Conservation (phyloP, 2,329 filamentous ascomycete species). For the Talaromyces sp. region DNA sequence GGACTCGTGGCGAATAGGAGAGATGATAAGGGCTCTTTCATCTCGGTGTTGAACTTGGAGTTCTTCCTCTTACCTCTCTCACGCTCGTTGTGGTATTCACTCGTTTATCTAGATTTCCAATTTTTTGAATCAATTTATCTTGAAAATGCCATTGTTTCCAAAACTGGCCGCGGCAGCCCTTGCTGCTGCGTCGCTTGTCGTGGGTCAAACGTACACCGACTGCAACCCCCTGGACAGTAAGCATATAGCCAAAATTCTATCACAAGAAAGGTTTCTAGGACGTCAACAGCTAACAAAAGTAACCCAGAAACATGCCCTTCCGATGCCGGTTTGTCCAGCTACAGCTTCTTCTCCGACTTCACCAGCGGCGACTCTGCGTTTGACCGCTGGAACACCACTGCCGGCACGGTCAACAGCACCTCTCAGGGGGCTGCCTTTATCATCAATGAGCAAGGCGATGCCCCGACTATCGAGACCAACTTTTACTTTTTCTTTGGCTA, state of each 20-base stretch:
- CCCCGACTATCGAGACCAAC: slow-evolving; percentile 77
- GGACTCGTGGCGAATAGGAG: not conserved
- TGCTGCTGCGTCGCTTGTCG: slow-evolving; percentile 25
- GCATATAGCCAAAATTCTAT: not conserved
- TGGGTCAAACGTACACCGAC: slow-evolving; percentile 67
- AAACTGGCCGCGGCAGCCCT: slow-evolving; percentile 23
- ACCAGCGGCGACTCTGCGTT: slow-evolving; percentile 43
- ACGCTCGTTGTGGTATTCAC: not conserved
- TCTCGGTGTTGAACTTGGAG: not conserved
- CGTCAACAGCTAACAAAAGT: not conserved
- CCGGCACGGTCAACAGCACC: slow-evolving; percentile 61
- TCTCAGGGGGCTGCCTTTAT: slow-evolving; percentile 75
- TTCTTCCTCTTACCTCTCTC: not conserved
- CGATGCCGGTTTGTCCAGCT: slow-evolving; percentile 61
- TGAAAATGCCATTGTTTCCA: slow-evolving; percentile 27
- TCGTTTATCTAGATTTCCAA: not conserved
- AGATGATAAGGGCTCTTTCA: not conserved
- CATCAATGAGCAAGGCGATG: slow-evolving; percentile 69
- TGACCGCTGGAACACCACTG: slow-evolving; percentile 59
- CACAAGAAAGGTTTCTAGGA: not conserved
- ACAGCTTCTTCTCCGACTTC: slow-evolving; percentile 28
- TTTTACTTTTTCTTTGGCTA: slow-evolving; percentile 99
- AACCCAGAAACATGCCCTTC: slow-evolving; percentile 51
- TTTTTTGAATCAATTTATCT: not conserved
- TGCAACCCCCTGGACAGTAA: slow-evolving; percentile 61